Evolutionary conservation across 2,329 filamentous ascomycete species (phyloP).

Genomic region (Alternaria burnsii): DNA sequence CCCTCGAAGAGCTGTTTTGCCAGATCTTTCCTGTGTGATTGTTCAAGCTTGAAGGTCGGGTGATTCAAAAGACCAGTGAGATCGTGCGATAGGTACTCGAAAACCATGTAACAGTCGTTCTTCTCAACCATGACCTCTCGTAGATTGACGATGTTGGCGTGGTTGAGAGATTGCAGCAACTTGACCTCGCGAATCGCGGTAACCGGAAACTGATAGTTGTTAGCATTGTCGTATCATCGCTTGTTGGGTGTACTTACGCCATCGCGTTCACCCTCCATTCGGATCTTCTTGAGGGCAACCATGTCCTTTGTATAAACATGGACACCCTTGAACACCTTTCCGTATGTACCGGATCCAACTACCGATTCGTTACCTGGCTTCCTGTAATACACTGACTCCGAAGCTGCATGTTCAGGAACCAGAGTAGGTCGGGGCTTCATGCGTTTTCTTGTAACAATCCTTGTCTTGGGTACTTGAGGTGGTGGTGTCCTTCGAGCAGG

Average conservation of each 20-base stretch:
- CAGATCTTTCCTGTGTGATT: slow-evolving; percentile 89
- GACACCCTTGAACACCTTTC: slow-evolving; percentile 92
- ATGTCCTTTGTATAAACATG: slow-evolving; percentile 88
- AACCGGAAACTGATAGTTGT: slow-evolving; percentile 71
- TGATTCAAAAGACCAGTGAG: slow-evolving; percentile 95
- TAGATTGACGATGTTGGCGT: slow-evolving; percentile 82
- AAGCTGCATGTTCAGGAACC: slow-evolving; percentile 74
- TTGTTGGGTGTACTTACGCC: slow-evolving; percentile 59
- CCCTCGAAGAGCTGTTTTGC: slow-evolving; percentile 93
- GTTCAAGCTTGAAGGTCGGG: slow-evolving; percentile 84
- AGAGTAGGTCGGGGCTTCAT: slow-evolving; percentile 76
- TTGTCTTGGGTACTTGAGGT: slow-evolving; percentile 56
- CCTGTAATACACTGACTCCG: slow-evolving; percentile 90
- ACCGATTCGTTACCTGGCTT: slow-evolving; percentile 98
- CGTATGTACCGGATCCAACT: slow-evolving; percentile 93
- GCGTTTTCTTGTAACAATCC: slow-evolving; percentile 72
- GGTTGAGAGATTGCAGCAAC: slow-evolving; percentile 83
- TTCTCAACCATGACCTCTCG: slow-evolving; percentile 97
- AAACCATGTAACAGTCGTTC: slow-evolving; percentile 99
- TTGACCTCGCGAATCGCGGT: slow-evolving; percentile 93
- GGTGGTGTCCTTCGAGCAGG: slow-evolving; percentile 49
- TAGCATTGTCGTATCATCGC: slow-evolving; percentile 23
- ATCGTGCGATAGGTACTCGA: slow-evolving; percentile 97
- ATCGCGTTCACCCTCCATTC: slow-evolving; percentile 92
- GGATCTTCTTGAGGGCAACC: slow-evolving; percentile 88